phyloP scores from a whole-genome alignment of 108 stramenopile species.

The Nitzschia sp. region DNA sequence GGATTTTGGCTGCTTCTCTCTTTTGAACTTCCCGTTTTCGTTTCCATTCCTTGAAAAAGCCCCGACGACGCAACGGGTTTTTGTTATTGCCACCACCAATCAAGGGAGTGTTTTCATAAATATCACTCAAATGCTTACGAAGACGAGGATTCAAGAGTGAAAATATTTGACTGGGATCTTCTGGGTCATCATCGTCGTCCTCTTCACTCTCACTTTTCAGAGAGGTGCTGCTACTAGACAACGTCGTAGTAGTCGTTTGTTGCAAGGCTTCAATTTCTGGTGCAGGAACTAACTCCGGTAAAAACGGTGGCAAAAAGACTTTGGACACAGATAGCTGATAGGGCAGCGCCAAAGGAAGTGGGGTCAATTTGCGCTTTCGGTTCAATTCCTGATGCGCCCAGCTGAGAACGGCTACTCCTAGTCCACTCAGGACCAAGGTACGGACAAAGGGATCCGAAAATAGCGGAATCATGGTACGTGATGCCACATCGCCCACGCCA shows the following conservation, averaged over 20 bases:
- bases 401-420: slow-evolving; percentile 59
- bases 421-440: slow-evolving; percentile 27
- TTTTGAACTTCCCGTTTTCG: slow-evolving; percentile 32
- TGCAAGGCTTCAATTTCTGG: slow-evolving; percentile 34
- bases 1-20: slow-evolving; percentile 37
- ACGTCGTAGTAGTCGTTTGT: background rate
- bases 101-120: slow-evolving; percentile 16
- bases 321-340: slow-evolving; percentile 44
- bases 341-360: slow-evolving; percentile 48
- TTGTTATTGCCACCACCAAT: background rate
- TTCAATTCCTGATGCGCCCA: slow-evolving; percentile 76
- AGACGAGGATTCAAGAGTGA: slow-evolving; percentile 39
- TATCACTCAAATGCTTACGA: slow-evolving; percentile 30
- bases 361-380: slow-evolving; percentile 58
- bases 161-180: slow-evolving; percentile 1
- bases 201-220: background rate
- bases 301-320: slow-evolving; percentile 71
- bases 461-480: slow-evolving; percentile 25
- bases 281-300: slow-evolving; percentile 58
- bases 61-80: background rate
- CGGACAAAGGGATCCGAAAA: slow-evolving; percentile 45
- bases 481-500: slow-evolving; percentile 19
- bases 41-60: slow-evolving; percentile 12
- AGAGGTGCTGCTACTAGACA: background rate
- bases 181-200: slow-evolving; percentile 1